Base-by-base conservation (phyloP, 2,329 filamentous ascomycete genomes). In the Diaporthe eres region DNA sequence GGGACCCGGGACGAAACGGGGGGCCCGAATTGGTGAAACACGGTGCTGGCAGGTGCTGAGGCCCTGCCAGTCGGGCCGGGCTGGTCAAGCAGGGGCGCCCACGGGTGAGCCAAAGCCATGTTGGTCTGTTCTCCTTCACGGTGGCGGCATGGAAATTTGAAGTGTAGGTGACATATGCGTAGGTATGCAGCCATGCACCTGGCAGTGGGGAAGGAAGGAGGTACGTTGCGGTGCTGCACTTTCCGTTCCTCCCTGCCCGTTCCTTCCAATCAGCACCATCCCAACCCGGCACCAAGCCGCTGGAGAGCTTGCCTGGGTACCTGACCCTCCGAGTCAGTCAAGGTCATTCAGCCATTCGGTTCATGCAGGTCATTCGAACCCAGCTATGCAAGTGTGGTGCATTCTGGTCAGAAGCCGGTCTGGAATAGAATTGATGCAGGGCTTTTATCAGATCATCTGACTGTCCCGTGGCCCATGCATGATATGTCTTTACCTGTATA, bases 1-100 rank as follows among this genome's bases (percentile, higher is more conserved):
- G 49, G 65, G 49, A 22, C 65, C 65, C 34, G 65, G 49, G 47
- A 19, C 65, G 49, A 70, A 70, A 70, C 65, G 65, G 65, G 65
- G 44, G 28, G 12, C 15, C 28, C n/a, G 44, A 9, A 6, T 17
- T 51, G 63, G 63, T 68, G 63, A 51, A 49, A 68, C 44, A 51
- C 31, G 44, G 61, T 65, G 42, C 7, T 65, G 61, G 25, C 22
- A 49, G 63, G 61, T 28, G 31, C 19, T 65, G 42, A 44, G 61
- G 61, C 22, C 22, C 42, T 31, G 28, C 42, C 42, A 47, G 44
- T 22, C 61, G 44, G 63, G 61, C 61, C 42, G 60, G 39, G 60
- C 28, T 58, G 49, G 42, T 44, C 42, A 44, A 17, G 42, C 42
- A 39, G 37, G 37, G 37, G 37, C 37, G 37, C 37, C 37, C 37